Evolutionary conservation across 768 basidiomycete genomes (phyloP).

Genomic region (Strobilomyces confusus): DNA sequence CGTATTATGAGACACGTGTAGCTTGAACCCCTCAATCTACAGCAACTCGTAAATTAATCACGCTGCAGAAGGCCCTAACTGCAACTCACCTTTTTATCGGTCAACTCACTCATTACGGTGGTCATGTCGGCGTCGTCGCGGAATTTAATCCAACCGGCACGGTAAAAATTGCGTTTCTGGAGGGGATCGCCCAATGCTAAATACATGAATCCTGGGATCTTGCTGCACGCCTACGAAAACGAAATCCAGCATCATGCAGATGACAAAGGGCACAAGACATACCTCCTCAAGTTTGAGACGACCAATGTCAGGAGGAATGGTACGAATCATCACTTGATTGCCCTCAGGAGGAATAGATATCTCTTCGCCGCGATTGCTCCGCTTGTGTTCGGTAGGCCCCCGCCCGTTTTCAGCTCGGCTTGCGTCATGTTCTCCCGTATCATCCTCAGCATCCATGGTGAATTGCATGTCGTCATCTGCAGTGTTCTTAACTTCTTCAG

Average conservation of each 20-base stretch:
- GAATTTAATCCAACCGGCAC: constrained; percentile 92
- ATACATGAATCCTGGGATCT: constrained; percentile 79
- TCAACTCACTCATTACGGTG: constrained; percentile 63
- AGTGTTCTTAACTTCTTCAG: constrained; percentile 52
- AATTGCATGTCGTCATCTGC: constrained; percentile 77
- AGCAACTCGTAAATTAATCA: constrained; percentile 7
- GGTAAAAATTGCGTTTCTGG: constrained; percentile 90
- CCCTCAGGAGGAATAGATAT: constrained; percentile 68
- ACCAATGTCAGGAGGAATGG: constrained; percentile 90
- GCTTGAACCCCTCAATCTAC: constrained; percentile 92
- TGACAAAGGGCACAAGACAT: constrained; percentile 18
- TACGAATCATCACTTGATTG: constrained; percentile 91
- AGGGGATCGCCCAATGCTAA: constrained; percentile 89
- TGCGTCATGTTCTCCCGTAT: constrained; percentile 56
- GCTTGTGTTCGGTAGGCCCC: constrained; percentile 40
- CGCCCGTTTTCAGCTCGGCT: constrained; percentile 61
- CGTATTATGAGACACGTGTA: constrained; percentile 81
- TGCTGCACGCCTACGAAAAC: constrained; percentile 59
- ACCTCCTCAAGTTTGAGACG: constrained; percentile 89
- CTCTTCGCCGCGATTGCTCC: constrained; percentile 65
- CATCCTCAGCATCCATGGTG: constrained; percentile 68
- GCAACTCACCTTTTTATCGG: constrained; percentile 73
- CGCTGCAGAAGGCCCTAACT: not conserved
- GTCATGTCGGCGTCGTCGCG: constrained; percentile 81
- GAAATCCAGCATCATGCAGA: constrained; percentile 4